Base-by-base conservation (phyloP, 2,329 filamentous ascomycete species). In the Pseudocercospora eumusae region DNA sequence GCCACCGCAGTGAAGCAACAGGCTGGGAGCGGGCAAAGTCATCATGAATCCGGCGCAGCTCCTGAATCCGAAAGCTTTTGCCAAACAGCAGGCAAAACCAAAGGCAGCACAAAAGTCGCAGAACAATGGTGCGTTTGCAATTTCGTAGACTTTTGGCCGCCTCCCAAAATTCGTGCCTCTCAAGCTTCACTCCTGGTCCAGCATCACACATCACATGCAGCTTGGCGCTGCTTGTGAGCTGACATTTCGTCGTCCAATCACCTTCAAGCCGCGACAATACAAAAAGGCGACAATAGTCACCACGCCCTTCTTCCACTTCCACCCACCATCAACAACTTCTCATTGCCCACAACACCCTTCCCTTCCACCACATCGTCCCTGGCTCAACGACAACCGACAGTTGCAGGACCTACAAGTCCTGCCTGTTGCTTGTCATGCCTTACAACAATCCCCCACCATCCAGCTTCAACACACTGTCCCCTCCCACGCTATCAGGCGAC, bases 11-110 rank as follows among this genome's bases (percentile, higher is more conserved):
- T 47, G 44, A 47, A 47, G 44, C 20, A 11, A 13, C 23, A 21
- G 44, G 20, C 18, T 25, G 18, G 44, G 44, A 21, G 31, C 25
- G 20, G 9, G 18, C 9, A 23, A 54, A 36, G 2, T 3, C 18
- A 54, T 2, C 33, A 75, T 76, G 74, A 73, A 75, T 68, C 71
- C 73, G 9, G 71, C 70, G 2, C 71, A 72, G 54, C 67, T 77
- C 13, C 68, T 78, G 6, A 74, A 78, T 61, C 76, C 75, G 6
- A 76, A 75, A 60, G 75, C 71, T 2, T 75, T 70, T 57, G 72
- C 70, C 2, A 77, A 77, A 64, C 66, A 69, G 55, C 69, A 74
- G 53, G 70, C 64, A n/a, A 70, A 72, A 57, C 71, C 53, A 65
- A 59, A 55, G 20, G 18, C 25, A 10, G 59, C 68, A 21, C 70